Evolutionary conservation across 768 basidiomycete species (phyloP).

Genomic region (Termitomyces sp.): DNA sequence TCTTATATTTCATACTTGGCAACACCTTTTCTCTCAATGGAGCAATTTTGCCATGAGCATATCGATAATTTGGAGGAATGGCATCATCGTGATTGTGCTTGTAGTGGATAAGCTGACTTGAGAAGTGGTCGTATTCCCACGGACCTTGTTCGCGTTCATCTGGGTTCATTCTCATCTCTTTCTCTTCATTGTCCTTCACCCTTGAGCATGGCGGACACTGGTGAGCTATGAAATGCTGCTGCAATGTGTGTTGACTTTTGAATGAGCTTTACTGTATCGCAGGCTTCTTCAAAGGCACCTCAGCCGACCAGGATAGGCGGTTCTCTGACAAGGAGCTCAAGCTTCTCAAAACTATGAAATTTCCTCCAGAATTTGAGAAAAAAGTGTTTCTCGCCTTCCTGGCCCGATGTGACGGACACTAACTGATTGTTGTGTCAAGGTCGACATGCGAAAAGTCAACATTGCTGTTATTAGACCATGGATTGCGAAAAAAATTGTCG

Average conservation of each 20-base stretch:
- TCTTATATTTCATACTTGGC: not conserved
- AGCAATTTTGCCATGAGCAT: not conserved
- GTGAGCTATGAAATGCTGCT: slow-evolving; percentile 44
- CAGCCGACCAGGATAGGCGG: slow-evolving; percentile 85
- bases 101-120: no score
- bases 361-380: slow-evolving; percentile 83
- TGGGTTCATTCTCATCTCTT: not conserved
- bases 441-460: slow-evolving; percentile 96
- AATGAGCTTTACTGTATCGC: slow-evolving; percentile 16
- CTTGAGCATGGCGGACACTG: slow-evolving; percentile 53
- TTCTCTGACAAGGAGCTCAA: slow-evolving; percentile 95
- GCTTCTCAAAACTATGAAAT: slow-evolving; percentile 84
- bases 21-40: no score
- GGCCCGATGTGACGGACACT: not conserved
- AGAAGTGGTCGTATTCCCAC: slow-evolving; percentile 8
- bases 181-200: not conserved
- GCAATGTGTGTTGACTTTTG: slow-evolving; percentile 21
- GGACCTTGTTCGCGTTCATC: slow-evolving; percentile 3
- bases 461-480: slow-evolving; percentile 87
- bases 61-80: not conserved
- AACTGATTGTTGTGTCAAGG: slow-evolving; percentile 33
- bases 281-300: slow-evolving; percentile 91
- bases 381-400: slow-evolving; percentile 44
- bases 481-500: slow-evolving; percentile 90
- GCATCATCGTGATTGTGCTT: no score